These are phyloP conservation scores for Massarina eburnea DNA, from an alignment of 2,329 filamentous ascomycete genomes.

Conservation along the genomic window DNA sequence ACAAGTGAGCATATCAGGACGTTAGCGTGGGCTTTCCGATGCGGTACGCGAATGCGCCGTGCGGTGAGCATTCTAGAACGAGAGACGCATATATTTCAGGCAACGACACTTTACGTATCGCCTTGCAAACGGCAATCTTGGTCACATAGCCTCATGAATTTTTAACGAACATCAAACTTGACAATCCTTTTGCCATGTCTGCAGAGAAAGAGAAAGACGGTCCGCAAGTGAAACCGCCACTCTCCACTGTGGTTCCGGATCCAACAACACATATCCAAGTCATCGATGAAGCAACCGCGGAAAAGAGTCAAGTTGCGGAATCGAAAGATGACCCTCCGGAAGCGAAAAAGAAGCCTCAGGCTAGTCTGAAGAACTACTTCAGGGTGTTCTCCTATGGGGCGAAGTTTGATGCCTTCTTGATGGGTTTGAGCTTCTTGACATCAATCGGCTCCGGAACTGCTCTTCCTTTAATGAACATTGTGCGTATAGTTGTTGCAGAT, in stretches of 20 bases:
- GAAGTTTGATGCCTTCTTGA: constrained; percentile 31
- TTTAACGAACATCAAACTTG: background rate
- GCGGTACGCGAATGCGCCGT: no score
- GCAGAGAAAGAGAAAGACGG: background rate
- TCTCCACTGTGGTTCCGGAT: constrained; percentile 13
- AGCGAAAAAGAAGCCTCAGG: constrained; percentile 17
- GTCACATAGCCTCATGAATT: background rate
- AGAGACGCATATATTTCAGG: background rate
- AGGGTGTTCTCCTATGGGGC: constrained; percentile 40
- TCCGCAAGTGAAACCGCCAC: constrained; percentile 5
- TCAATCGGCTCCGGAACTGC: constrained; percentile 39
- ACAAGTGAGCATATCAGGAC: no score
- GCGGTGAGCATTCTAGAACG: no score
- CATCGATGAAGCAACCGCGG: constrained; percentile 10
- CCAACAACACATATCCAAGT: constrained; percentile 14
- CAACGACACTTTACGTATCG: background rate
- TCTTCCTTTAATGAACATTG: constrained; percentile 60
- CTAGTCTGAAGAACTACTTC: constrained; percentile 35
- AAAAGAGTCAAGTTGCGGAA: constrained; percentile 6
- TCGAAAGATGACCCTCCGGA: background rate
- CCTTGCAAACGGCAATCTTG: background rate
- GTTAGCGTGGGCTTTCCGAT: no score
- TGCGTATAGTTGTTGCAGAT: constrained; percentile 46
- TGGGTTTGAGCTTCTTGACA: constrained; percentile 28
- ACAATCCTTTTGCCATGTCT: background rate